These are phyloP conservation scores for Luvunga scandens DNA, from an alignment of 345 rosid species.

Conservation along the genomic window DNA sequence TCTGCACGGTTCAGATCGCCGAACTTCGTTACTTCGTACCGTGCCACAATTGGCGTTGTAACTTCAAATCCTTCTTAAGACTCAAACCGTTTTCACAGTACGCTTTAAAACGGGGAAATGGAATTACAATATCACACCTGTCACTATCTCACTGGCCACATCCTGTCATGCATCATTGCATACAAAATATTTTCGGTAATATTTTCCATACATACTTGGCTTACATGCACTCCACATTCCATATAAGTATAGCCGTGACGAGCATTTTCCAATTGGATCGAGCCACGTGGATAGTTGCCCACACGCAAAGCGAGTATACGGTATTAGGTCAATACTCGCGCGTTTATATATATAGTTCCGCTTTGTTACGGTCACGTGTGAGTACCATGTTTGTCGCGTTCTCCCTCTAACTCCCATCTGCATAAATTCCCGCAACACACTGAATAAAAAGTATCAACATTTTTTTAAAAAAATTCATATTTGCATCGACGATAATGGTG, in stretches of 20 bases:
- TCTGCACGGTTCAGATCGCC: too few relatives aligned
- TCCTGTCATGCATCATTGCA: background rate
- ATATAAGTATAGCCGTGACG: conserved; percentile 22
- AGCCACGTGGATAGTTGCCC: conserved; percentile 32
- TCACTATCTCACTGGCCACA: background rate
- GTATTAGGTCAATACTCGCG: background rate
- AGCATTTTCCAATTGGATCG: conserved; percentile 9
- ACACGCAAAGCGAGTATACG: conserved; percentile 17
- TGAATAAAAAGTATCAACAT: background rate
- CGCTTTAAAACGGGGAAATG: background rate
- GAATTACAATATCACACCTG: too few relatives aligned
- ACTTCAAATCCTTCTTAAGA: background rate
- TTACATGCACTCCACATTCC: background rate
- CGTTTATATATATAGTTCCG: background rate
- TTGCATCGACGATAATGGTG: conserved; percentile 31
- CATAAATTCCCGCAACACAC: background rate
- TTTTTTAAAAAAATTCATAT: too few relatives aligned
- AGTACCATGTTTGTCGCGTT: conserved; percentile 11
- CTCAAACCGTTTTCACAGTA: background rate
- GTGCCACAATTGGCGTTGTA: background rate
- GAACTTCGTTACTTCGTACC: too few relatives aligned
- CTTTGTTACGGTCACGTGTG: conserved; percentile 4
- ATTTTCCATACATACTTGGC: background rate
- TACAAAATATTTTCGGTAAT: background rate
- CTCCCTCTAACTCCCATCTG: conserved; percentile 1